Evolutionary conservation across 768 basidiomycete genomes (phyloP).

Genomic region (Hygrocybe punicea): DNA sequence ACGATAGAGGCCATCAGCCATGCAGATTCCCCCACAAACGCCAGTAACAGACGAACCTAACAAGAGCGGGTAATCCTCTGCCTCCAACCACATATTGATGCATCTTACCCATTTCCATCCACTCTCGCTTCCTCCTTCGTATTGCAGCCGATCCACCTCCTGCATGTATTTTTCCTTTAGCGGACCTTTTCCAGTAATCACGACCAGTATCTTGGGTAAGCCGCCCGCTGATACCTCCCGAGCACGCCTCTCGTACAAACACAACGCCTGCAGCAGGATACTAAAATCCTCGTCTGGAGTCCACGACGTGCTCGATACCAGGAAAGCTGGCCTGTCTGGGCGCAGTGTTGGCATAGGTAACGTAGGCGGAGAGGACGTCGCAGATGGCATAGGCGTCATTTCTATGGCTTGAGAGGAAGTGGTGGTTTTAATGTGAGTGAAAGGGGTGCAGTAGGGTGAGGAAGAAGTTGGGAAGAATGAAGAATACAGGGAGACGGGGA

Average conservation of each 20-base stretch:
- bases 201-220: constrained; percentile 74
- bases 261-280: constrained; percentile 74
- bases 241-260: constrained; percentile 63
- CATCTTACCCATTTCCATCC: constrained; percentile 78
- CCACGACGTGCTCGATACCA: constrained; percentile 95
- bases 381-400: constrained; percentile 12
- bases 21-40: neutral
- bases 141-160: constrained; percentile 54
- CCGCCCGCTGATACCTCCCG: constrained; percentile 20
- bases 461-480: constrained; percentile 51
- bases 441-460: constrained; percentile 56
- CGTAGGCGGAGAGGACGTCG: constrained; percentile 17
- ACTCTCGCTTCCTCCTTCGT: constrained; percentile 20
- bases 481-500: constrained; percentile 32
- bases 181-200: constrained; percentile 91
- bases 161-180: constrained; percentile 70
- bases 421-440: constrained; percentile 47
- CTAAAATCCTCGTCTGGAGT: constrained; percentile 95
- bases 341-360: constrained; percentile 50
- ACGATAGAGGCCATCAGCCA: neutral
- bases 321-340: constrained; percentile 73
- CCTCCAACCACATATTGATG: constrained; percentile 82
- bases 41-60: constrained; percentile 59
- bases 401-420: constrained; percentile 9
- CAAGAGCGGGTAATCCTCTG: constrained; percentile 83